Evolutionary conservation across 2,329 filamentous ascomycete genomes (phyloP), one percentile per base, ranked within the genome.

Genomic region (Microcera coccophila): DNA sequence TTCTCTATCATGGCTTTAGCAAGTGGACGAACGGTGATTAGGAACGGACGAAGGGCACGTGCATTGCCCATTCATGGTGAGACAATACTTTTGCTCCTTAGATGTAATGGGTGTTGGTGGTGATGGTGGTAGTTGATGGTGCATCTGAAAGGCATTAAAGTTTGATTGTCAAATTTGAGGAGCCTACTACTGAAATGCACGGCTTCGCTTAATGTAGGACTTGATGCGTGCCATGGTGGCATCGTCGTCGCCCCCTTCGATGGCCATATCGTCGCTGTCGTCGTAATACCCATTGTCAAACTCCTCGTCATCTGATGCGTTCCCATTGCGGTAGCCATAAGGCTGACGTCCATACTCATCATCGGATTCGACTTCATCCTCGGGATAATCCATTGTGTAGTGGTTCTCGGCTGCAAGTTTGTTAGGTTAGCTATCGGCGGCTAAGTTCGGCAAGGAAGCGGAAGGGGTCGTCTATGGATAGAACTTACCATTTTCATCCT

Each of bases 381-480:
- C 86, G 1, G 86, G 86, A 53, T 90, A 90, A 61, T 90, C 86
- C 41, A 85, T 83, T 3, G 82, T 81, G 59, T 90, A 89, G 63
- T 88, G 82, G 56, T 88, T 84, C 60, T 90, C 86, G 26, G 86
- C 84, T 82, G 47, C 9, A 17, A 34, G 10, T 28, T 21, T 48
- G 38, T 52, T 43, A 58, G 51, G 38, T 52, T 43, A 58, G 53
- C 21, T 28, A 4, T 34, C n/a, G 16, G 15, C 33, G 20, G 20
- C 10, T 33, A 28, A 28, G 24, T 9, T 14, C 24, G 14, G 9
- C 9, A 32, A 32, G 15, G 29, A 9, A 32, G n/a, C 7, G 12
- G 29, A 10, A 17, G 29, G 12, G 29, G 29, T 15, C 5, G 8
- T 8, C 29, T 32, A 15, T 32, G 29, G 15, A 32, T 15, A 32